These are phyloP conservation scores for Tolypocladium tropicale DNA, from an alignment of 2,329 filamentous ascomycete genomes.

Conservation along the genomic window DNA sequence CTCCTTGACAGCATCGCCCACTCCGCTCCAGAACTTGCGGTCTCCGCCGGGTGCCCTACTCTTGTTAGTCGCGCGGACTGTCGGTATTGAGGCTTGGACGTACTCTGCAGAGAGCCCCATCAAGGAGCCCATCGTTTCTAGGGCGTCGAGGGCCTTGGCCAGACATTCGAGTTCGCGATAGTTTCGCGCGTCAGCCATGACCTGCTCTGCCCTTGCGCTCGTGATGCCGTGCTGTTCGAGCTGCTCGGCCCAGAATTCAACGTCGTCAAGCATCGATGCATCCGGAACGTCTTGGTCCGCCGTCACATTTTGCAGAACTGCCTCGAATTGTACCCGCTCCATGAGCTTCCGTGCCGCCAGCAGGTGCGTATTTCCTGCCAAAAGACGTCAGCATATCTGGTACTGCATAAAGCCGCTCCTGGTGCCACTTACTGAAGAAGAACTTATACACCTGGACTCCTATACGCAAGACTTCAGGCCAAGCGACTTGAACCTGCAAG, in stretches of 20 bases:
- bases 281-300: conserved; percentile 24
- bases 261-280: conserved; percentile 26
- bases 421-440: conserved; percentile 61
- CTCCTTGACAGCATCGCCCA: conserved; percentile 43
- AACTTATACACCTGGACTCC: conserved; percentile 69
- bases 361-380: conserved; percentile 37
- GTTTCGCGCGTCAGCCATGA: conserved; percentile 46
- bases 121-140: conserved; percentile 55
- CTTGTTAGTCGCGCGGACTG: conserved; percentile 14
- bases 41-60: conserved; percentile 20
- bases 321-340: conserved; percentile 37
- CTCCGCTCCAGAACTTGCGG: conserved; percentile 41
- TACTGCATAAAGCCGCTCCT: not conserved
- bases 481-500: conserved; percentile 60
- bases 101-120: conserved; percentile 43
- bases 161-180: conserved; percentile 62
- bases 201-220: conserved; percentile 27
- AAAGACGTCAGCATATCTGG: not conserved
- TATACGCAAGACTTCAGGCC: conserved; percentile 57
- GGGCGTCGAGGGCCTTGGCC: conserved; percentile 52
- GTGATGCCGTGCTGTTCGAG: conserved; percentile 23
- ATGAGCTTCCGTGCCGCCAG: conserved; percentile 44
- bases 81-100: conserved; percentile 13
- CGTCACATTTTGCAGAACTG: conserved; percentile 33
- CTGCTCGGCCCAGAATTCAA: conserved; percentile 28